Base-by-base conservation (phyloP, 1,284 basidiomycete species). In the Omphalotus olearius region DNA sequence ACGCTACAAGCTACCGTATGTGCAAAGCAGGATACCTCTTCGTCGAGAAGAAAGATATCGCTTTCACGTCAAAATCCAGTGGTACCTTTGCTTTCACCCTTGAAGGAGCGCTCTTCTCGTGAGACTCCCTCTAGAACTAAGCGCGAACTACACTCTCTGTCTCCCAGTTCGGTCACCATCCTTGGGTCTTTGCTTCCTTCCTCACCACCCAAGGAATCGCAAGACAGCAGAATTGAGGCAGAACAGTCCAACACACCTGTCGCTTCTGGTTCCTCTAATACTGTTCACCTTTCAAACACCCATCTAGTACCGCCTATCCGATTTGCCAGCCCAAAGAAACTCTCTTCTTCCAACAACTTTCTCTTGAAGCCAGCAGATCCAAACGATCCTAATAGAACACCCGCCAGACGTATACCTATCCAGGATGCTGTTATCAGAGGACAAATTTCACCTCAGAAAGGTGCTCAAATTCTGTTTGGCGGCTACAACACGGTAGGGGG, bases 341-440 rank as follows among this genome's bases (percentile, higher is more conserved):
- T 60, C 43, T 49, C 52, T 28, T 69, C 71, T 6, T 68, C 71
- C 9, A 57, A 57, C 40, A 72, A 71, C 50, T 59, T 66, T 43
- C 67, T 67, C 41, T 64, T 38, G 56, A 62, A 20, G 54, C 62
- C 68, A 11, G 59, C 60, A 43, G 50, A 45, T 25, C 37, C 33
- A 9, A 28, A 52, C 23, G 37, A 52, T 42, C 44, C 38, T 10
- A 47, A 52, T 25, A 37, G 44, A 25, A 82, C 82, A 3, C 84
- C 84, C 38, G 83, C 84, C 4, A 76, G 78, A 44, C 74, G 84
- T 54, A 73, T 87, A 44, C 75, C 76, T 7, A 73, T 85, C 4
- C 65, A 73, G 28, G 67, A 79, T 55, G 76, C 75, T 1, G 64
- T 80, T 55, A 65, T 68, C 9, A 70, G 74, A 38, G 78, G 78